phyloP scores from a whole-genome alignment of 1,284 basidiomycete genomes.

The Melanopsichium pennsylvanicum region DNA sequence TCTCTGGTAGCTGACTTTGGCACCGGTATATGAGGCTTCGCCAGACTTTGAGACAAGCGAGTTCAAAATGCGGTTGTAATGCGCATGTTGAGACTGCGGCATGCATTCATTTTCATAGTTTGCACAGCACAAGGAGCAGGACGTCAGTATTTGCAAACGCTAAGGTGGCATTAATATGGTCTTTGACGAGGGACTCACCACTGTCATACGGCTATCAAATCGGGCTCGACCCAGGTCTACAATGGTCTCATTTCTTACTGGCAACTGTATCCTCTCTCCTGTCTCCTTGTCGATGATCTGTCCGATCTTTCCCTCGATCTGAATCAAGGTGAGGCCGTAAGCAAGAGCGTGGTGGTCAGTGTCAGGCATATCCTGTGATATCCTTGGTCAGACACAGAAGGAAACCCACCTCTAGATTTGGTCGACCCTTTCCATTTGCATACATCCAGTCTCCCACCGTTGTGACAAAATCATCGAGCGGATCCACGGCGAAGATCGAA shows the following conservation, averaged over 20 bases:
- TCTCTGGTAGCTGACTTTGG: constrained; percentile 79
- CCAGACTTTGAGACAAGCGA: constrained; percentile 68
- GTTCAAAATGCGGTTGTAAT: constrained; percentile 86
- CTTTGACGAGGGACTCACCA: constrained; percentile 76
- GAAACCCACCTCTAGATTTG: constrained; percentile 69
- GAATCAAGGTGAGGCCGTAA: constrained; percentile 46
- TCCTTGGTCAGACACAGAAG: too few species aligned
- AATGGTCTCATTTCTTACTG: constrained; percentile 82
- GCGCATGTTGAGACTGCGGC: constrained; percentile 80
- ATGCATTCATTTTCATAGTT: background rate
- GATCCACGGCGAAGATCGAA: constrained; percentile 89
- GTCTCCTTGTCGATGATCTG: constrained; percentile 74
- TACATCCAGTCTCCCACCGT: constrained; percentile 88
- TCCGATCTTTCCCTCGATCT: constrained; percentile 95
- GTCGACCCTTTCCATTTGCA: constrained; percentile 63
- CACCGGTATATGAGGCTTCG: constrained; percentile 67
- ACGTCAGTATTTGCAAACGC: too few species aligned
- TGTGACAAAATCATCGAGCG: constrained; percentile 90
- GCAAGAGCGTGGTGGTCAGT: background rate
- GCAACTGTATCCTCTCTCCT: constrained; percentile 73
- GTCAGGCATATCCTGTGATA: background rate
- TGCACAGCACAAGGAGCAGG: too few species aligned
- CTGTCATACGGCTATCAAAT: constrained; percentile 91
- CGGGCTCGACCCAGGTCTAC: constrained; percentile 66
- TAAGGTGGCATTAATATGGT: too few species aligned